Conservation (phyloP, 768 basidiomycete species). For the Lentinula lateritia region DNA sequence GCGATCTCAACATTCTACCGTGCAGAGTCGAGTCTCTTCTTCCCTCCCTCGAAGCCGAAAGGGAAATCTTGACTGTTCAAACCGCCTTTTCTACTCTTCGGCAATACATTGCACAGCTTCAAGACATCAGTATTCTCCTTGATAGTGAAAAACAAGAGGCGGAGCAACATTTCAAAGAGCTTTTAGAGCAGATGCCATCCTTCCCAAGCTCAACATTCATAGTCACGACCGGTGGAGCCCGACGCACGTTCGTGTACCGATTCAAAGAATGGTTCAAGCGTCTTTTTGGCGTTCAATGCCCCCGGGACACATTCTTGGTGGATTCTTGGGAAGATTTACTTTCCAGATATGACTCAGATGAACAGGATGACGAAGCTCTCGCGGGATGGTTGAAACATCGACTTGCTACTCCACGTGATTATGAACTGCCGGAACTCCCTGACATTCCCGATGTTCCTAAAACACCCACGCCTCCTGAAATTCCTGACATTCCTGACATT, state of each 20-base stretch:
- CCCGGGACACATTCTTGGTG: slow-evolving; percentile 11
- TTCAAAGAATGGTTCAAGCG: slow-evolving; percentile 30
- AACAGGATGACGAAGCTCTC: slow-evolving; percentile 5
- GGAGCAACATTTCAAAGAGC: slow-evolving; percentile 43
- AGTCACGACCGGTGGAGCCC: slow-evolving; percentile 10
- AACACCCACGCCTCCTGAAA: not conserved
- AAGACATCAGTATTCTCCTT: slow-evolving; percentile 45
- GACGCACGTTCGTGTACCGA: slow-evolving; percentile 15
- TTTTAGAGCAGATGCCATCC: slow-evolving; percentile 34
- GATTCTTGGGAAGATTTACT: slow-evolving; percentile 31
- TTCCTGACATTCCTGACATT: not conserved
- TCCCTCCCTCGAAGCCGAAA: slow-evolving; percentile 5
- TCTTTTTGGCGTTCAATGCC: slow-evolving; percentile 29
- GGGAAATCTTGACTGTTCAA: slow-evolving; percentile 13
- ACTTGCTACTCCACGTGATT: not conserved
- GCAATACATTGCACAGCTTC: slow-evolving; percentile 39
- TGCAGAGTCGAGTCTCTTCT: slow-evolving; percentile 4
- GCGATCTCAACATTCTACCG: not conserved
- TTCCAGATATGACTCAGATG: slow-evolving; percentile 13
- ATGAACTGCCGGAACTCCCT: no score
- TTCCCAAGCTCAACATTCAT: slow-evolving; percentile 13
- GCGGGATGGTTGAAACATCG: not conserved
- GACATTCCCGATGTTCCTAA: not conserved
- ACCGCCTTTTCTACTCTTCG: slow-evolving; percentile 38
- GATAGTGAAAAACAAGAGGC: slow-evolving; percentile 56